phyloP scores from a whole-genome alignment of 306 rosid species.

The Betula pendula region DNA sequence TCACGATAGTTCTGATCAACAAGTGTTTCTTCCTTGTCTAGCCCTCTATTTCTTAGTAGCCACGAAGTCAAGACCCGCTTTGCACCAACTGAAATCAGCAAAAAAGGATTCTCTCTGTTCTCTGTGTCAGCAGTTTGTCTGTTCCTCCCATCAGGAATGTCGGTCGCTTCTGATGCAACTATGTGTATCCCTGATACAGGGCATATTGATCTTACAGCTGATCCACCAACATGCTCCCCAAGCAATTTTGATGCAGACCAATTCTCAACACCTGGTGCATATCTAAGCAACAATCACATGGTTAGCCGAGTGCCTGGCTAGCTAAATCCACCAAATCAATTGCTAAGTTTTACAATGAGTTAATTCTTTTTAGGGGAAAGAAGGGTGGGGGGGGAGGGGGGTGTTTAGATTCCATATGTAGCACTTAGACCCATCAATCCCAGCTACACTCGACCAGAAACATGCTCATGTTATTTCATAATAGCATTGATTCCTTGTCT shows the following conservation, averaged over 20 bases:
- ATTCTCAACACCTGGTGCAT: conserved; percentile 56
- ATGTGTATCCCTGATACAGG: conserved; percentile 61
- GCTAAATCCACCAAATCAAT: neutral
- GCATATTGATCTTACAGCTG: conserved; percentile 92
- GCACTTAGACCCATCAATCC: conserved; percentile 20
- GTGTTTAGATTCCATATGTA: neutral
- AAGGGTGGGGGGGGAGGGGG: no score
- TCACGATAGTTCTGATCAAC: conserved; percentile 35
- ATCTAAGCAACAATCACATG: conserved; percentile 52
- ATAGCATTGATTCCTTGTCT: neutral
- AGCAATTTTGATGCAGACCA: conserved; percentile 90
- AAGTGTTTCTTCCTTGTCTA: conserved; percentile 34
- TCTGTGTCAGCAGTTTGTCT: conserved; percentile 31
- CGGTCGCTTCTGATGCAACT: conserved; percentile 41
- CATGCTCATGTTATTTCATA: neutral
- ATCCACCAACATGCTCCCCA: conserved; percentile 98
- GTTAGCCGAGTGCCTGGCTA: conserved; percentile 5
- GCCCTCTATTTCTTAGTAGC: conserved; percentile 60
- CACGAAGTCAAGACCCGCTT: conserved; percentile 94
- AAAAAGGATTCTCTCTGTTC: conserved; percentile 50
- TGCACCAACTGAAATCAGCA: conserved; percentile 93
- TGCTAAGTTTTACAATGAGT: neutral
- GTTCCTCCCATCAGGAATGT: conserved; percentile 26
- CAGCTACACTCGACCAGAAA: neutral
- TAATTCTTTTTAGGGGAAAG: no score